Evolutionary conservation across 257 asterid species (phyloP).

Genomic region (Apocynum venetum): DNA sequence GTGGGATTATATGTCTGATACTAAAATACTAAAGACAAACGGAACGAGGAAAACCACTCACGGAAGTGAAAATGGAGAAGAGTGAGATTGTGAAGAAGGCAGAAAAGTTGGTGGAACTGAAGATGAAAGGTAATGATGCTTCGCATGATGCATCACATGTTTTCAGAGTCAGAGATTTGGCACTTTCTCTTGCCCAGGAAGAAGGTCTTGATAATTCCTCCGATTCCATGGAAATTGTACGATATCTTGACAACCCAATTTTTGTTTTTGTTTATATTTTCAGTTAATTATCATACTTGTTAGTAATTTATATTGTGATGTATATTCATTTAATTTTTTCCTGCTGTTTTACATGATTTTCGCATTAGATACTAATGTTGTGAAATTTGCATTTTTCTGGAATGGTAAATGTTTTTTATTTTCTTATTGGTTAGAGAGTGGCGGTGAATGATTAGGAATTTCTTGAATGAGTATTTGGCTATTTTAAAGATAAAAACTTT

Average conservation of each 20-base stretch:
- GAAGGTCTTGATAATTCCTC: slow-evolving; percentile 57
- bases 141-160: slow-evolving; percentile 96
- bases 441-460: too few species aligned
- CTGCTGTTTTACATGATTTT: not conserved
- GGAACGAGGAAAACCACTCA: too few species aligned
- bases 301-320: not conserved
- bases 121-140: slow-evolving; percentile 85
- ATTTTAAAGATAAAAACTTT: not conserved
- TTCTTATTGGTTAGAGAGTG: too few species aligned
- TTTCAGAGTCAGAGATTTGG: slow-evolving; percentile 83
- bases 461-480: not conserved
- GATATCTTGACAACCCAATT: not conserved
- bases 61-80: slow-evolving; percentile 32
- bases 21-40: too few species aligned
- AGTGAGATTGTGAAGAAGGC: slow-evolving; percentile 50
- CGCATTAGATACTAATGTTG: not conserved
- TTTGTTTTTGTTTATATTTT: not conserved
- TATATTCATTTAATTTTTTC: not conserved
- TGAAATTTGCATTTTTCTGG: too few species aligned
- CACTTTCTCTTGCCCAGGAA: slow-evolving; percentile 80
- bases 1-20: too few species aligned
- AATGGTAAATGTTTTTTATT: too few species aligned
- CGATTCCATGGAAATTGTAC: slow-evolving; percentile 55
- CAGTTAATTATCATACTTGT: not conserved
- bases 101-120: slow-evolving; percentile 63